Evolutionary conservation across 352 stramenopile genomes (phyloP).

Genomic region (Phytophthora fragariae): DNA sequence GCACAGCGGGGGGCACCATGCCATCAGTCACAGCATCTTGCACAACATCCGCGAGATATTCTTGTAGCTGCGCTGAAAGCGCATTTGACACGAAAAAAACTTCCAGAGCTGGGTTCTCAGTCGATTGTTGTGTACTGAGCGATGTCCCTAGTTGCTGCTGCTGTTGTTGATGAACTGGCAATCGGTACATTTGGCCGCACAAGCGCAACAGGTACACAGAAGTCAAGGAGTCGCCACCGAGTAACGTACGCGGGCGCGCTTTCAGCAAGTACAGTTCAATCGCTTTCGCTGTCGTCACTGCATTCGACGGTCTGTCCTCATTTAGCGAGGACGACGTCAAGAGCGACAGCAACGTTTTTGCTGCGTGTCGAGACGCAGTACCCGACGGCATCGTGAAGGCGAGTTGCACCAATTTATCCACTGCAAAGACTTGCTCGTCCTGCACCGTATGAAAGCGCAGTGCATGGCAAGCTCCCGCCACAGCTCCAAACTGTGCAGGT

Average conservation of each 20-base stretch:
- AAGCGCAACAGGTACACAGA: conserved; percentile 74
- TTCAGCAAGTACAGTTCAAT: conserved; percentile 65
- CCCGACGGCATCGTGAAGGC: conserved; percentile 56
- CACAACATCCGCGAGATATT: conserved; percentile 64
- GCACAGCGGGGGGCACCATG: conserved; percentile 29
- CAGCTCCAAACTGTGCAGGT: conserved; percentile 54
- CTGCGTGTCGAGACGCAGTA: conserved; percentile 63
- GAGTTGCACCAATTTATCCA: conserved; percentile 66
- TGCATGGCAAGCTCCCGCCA: conserved; percentile 61
- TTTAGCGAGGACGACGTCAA: conserved; percentile 46
- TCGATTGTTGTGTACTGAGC: background rate
- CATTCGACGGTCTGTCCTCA: conserved; percentile 26
- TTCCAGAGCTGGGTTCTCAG: conserved; percentile 41
- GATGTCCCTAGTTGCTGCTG: conserved; percentile 21
- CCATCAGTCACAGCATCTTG: conserved; percentile 24
- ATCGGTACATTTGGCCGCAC: conserved; percentile 62
- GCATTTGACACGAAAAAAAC: conserved; percentile 51
- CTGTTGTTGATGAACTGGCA: conserved; percentile 40
- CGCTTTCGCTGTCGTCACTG: conserved; percentile 40
- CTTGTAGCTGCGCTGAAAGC: conserved; percentile 52
- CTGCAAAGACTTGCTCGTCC: conserved; percentile 30
- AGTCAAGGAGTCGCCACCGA: conserved; percentile 57
- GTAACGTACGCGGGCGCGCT: conserved; percentile 54
- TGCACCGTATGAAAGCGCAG: conserved; percentile 62
- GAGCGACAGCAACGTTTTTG: conserved; percentile 59